phyloP scores from a whole-genome alignment of 371 early-diverging fungal species.

The Fennellomyces sp. region DNA sequence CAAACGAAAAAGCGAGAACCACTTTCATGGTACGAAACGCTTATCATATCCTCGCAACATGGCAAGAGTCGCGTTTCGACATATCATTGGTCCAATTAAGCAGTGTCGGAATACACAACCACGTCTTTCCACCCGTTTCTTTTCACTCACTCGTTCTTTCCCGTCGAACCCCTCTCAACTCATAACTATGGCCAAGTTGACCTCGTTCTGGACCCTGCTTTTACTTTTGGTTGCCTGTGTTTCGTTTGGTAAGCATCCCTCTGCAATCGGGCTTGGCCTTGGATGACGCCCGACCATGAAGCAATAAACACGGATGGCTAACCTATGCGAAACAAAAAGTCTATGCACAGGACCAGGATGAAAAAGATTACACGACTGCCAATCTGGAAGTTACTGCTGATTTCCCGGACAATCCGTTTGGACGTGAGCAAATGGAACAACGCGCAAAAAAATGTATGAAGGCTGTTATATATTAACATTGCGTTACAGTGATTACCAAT shows the following conservation, averaged over 20 bases:
- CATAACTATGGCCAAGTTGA: constrained; percentile 2
- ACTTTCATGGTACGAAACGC: too few species aligned
- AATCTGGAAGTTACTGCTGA: constrained; percentile 46
- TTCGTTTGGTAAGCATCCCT: constrained; percentile 9
- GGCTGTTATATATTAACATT: constrained; percentile 36
- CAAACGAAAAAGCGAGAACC: neutral
- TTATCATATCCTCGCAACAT: neutral
- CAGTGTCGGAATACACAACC: neutral
- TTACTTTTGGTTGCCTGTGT: constrained; percentile 2
- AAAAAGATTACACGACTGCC: constrained; percentile 9
- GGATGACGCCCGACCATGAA: too few species aligned
- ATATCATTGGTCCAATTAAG: neutral
- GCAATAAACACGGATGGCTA: too few species aligned
- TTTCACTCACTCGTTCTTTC: neutral
- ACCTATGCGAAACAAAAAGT: constrained; percentile 11
- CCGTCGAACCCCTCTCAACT: neutral
- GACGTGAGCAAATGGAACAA: constrained; percentile 33
- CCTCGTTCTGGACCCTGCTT: constrained; percentile 5
- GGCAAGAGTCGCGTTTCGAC: neutral
- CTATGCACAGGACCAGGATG: constrained; percentile 26
- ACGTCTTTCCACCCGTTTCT: neutral
- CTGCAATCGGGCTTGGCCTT: too few species aligned
- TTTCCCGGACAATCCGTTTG: constrained; percentile 52
- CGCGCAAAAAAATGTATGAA: neutral
- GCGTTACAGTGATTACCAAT: constrained; percentile 43